Conservation (phyloP, 768 basidiomycete species). For the Butyriboletus loyo region DNA sequence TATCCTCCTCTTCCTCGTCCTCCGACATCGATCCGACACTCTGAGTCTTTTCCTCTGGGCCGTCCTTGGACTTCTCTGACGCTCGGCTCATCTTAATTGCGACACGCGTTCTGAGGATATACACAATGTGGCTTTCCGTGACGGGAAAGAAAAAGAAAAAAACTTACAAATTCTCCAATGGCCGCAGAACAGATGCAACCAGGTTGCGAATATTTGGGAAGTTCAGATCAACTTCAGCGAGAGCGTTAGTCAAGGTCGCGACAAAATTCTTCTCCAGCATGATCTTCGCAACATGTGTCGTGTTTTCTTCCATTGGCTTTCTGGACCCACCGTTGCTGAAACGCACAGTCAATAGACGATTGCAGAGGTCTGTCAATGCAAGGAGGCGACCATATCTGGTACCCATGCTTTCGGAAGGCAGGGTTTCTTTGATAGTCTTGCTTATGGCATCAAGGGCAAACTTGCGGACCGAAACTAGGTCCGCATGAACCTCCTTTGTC, state of each 20-base stretch:
- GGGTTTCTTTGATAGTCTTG: conserved; percentile 79
- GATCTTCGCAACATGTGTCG: conserved; percentile 90
- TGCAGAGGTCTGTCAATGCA: conserved; percentile 82
- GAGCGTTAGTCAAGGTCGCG: conserved; percentile 76
- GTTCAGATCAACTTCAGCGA: conserved; percentile 93
- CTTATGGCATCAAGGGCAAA: conserved; percentile 87
- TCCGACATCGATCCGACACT: conserved; percentile 42
- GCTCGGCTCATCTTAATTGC: conserved; percentile 97
- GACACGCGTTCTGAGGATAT: conserved; percentile 70
- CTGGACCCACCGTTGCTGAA: conserved; percentile 52
- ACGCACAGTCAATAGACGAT: conserved; percentile 80
- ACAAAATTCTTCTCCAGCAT: conserved; percentile 99
- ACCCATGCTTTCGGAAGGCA: conserved; percentile 58
- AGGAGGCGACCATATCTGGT: conserved; percentile 84
- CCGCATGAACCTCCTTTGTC: conserved; percentile 70
- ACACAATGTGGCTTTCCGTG: conserved; percentile 1
- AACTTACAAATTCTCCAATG: conserved; percentile 84
- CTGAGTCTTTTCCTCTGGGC: conserved; percentile 43
- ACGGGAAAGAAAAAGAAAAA: background rate
- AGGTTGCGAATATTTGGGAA: conserved; percentile 87
- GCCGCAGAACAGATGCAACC: conserved; percentile 83
- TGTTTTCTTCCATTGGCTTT: conserved; percentile 64
- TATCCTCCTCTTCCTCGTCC: conserved; percentile 53
- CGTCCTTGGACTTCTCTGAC: conserved; percentile 62
- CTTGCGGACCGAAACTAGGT: conserved; percentile 88